These are phyloP conservation scores for Tremellales sp. DNA, from an alignment of 1,284 basidiomycete genomes.

Conservation along the genomic window DNA sequence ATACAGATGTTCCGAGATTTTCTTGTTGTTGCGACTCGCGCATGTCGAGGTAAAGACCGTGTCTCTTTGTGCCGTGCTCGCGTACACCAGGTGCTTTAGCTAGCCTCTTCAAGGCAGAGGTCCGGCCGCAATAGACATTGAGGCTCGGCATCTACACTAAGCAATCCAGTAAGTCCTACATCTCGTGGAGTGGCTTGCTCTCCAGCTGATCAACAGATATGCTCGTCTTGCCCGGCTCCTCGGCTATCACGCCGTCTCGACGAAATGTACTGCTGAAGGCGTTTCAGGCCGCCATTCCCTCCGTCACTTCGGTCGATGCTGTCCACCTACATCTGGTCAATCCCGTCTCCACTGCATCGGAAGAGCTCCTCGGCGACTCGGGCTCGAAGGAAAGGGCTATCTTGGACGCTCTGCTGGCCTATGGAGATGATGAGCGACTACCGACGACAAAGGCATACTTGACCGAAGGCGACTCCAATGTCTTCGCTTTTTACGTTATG, in stretches of 20 bases:
- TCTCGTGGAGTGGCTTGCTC: no score
- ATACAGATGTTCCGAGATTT: not conserved
- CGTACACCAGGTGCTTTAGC: no score
- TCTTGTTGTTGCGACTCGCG: not conserved
- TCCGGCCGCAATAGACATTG: no score
- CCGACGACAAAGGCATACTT: slow-evolving; percentile 37
- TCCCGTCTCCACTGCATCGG: slow-evolving; percentile 53
- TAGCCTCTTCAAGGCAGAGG: no score
- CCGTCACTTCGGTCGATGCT: slow-evolving; percentile 69
- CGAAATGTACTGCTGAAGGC: slow-evolving; percentile 63
- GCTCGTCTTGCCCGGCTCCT: slow-evolving; percentile 62
- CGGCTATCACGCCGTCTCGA: slow-evolving; percentile 65
- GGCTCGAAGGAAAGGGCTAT: slow-evolving; percentile 55
- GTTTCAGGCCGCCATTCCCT: slow-evolving; percentile 58
- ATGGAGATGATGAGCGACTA: slow-evolving; percentile 67
- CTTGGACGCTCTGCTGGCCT: slow-evolving; percentile 73
- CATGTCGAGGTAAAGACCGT: no score
- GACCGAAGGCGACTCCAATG: slow-evolving; percentile 52
- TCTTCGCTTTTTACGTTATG: slow-evolving; percentile 61
- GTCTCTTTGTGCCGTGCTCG: no score
- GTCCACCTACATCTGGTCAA: slow-evolving; percentile 84
- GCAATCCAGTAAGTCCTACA: no score
- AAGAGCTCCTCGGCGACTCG: slow-evolving; percentile 54
- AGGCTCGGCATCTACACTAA: no score
- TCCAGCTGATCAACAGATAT: slow-evolving; percentile 30